Conservation (phyloP, 352 stramenopile species). For the Achlya hypogyna region DNA sequence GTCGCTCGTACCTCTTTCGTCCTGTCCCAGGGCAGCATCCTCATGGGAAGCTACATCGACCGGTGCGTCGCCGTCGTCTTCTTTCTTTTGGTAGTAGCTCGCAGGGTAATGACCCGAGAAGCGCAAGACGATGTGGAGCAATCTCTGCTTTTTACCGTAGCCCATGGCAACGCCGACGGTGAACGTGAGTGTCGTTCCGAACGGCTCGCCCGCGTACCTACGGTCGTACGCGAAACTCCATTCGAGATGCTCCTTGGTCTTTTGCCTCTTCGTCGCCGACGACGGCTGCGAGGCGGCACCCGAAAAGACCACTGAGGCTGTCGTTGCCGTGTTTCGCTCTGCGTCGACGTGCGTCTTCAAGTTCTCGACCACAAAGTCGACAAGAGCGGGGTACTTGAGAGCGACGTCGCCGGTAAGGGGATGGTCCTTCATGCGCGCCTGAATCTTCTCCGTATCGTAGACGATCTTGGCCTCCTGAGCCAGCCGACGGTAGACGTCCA, state of each 20-base stretch:
- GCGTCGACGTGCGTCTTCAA: background rate
- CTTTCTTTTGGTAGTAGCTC: background rate
- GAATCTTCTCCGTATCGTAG: background rate
- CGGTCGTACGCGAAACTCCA: background rate
- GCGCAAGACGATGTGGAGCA: background rate
- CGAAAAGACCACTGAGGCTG: background rate
- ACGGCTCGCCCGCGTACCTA: background rate
- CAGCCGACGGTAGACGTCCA: conserved; percentile 1
- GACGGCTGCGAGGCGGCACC: background rate
- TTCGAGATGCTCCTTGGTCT: background rate
- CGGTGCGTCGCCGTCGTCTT: background rate
- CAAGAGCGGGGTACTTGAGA: background rate
- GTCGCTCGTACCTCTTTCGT: background rate
- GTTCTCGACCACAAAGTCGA: background rate
- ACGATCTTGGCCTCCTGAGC: conserved; percentile 3
- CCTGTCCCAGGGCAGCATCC: background rate
- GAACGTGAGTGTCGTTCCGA: background rate
- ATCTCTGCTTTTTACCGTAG: background rate
- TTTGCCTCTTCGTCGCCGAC: background rate
- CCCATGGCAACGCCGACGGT: background rate
- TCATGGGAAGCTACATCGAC: background rate
- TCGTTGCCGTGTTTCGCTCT: background rate
- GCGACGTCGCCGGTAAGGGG: background rate
- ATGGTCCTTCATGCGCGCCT: background rate
- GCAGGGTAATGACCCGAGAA: background rate